A percentile compares a stretch with the other conserved stretches of the same genome.
phyloP scores from a whole-genome alignment of 495 filamentous ascomycete genomes.

The Usnea hakonensis region DNA sequence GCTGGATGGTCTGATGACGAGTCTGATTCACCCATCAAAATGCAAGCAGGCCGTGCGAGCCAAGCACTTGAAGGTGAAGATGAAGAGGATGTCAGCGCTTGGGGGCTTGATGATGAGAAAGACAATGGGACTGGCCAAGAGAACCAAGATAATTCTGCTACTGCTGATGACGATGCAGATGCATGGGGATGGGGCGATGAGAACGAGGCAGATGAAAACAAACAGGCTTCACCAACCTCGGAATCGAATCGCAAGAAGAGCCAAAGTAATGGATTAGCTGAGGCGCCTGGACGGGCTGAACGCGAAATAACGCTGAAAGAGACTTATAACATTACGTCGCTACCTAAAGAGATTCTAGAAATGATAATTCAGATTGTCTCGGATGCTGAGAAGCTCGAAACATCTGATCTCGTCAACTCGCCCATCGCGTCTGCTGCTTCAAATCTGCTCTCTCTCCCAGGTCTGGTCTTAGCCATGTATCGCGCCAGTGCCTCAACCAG shows the following conservation, averaged over 20 bases:
- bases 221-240: conserved; percentile 12
- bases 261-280: conserved; percentile 17
- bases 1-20: conserved; percentile 61
- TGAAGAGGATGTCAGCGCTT: conserved; percentile 59
- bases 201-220: conserved; percentile 32
- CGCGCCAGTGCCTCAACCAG: conserved; percentile 76
- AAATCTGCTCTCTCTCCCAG: conserved; percentile 72
- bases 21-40: conserved; percentile 18
- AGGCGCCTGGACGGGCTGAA: conserved; percentile 17
- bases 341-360: conserved; percentile 67
- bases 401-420: conserved; percentile 37
- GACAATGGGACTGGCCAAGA: conserved; percentile 24
- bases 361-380: conserved; percentile 61
- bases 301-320: conserved; percentile 72
- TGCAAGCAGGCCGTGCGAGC: conserved; percentile 3
- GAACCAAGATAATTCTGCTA: conserved; percentile 17
- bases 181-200: conserved; percentile 75
- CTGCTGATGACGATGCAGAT: conserved; percentile 37
- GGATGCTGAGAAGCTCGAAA: conserved; percentile 56
- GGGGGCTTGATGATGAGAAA: conserved; percentile 52
- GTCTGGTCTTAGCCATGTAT: conserved; percentile 81
- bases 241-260: conserved; percentile 10
- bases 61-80: conserved; percentile 30
- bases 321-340: conserved; percentile 75
- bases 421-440: conserved; percentile 62